Evolutionary conservation across 2,329 filamentous ascomycete genomes (phyloP).

Genomic region (Beauveria sp.): DNA sequence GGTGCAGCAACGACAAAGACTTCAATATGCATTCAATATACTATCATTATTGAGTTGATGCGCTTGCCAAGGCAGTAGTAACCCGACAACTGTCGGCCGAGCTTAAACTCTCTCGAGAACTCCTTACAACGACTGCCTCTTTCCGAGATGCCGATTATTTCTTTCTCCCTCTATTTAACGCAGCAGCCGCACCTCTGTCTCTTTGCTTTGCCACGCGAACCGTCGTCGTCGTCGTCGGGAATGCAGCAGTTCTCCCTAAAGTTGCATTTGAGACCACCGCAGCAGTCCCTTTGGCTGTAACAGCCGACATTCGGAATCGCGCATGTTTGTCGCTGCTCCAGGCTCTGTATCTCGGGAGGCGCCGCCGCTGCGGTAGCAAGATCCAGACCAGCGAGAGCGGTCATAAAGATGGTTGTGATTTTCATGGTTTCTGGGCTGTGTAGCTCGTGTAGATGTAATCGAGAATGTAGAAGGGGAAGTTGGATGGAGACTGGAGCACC

Average conservation of each 20-base stretch:
- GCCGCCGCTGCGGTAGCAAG: neutral
- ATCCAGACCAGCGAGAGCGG: neutral
- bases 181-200: too few species aligned
- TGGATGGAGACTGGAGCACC: neutral
- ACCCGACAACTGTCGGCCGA: too few species aligned
- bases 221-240: too few species aligned
- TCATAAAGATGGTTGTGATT: neutral
- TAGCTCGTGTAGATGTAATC: neutral
- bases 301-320: neutral
- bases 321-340: neutral
- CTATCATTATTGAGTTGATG: neutral
- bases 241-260: too few species aligned
- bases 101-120: too few species aligned
- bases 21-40: too few species aligned
- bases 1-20: too few species aligned
- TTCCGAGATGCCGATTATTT: too few species aligned
- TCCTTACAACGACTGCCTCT: too few species aligned
- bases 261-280: neutral
- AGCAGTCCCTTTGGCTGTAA: slow-evolving; percentile 3
- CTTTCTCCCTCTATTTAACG: too few species aligned
- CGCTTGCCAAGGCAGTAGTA: neutral
- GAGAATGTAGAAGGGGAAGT: neutral
- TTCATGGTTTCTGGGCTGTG: neutral
- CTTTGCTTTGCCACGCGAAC: too few species aligned
- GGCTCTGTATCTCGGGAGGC: neutral